Conservation (phyloP, 495 filamentous ascomycete species). For the Neurospora sp. region DNA sequence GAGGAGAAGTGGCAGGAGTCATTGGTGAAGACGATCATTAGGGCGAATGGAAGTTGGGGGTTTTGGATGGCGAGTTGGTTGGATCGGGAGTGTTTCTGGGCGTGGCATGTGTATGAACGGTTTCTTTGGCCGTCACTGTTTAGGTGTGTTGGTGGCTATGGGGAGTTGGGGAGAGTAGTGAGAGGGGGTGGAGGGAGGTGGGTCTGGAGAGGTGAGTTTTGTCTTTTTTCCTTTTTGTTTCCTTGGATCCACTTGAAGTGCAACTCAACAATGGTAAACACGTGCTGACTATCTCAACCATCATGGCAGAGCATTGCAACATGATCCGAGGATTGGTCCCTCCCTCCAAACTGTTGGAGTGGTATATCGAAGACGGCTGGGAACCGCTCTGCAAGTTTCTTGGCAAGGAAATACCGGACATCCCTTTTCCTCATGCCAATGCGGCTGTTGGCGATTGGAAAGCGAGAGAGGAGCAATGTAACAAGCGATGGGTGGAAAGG, state of each 20-base stretch:
- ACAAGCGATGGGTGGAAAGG: slow-evolving; percentile 18
- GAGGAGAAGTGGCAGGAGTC: no score
- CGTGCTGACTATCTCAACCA: background rate
- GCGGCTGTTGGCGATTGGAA: slow-evolving; percentile 16
- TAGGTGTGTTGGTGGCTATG: slow-evolving; percentile 8
- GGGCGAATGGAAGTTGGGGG: no score
- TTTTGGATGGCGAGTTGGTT: slow-evolving; percentile 12
- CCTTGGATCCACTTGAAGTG: background rate
- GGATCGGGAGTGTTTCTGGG: slow-evolving; percentile 19
- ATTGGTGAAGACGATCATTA: no score
- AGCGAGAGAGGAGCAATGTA: slow-evolving; percentile 17
- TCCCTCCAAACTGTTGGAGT: slow-evolving; percentile 34
- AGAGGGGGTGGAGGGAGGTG: slow-evolving; percentile 10
- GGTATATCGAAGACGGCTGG: slow-evolving; percentile 40
- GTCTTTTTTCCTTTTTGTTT: background rate
- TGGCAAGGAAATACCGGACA: slow-evolving; percentile 30
- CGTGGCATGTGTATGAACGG: slow-evolving; percentile 18
- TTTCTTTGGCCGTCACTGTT: slow-evolving; percentile 20
- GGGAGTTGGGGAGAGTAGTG: slow-evolving; percentile 13
- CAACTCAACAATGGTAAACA: background rate
- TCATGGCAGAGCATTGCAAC: slow-evolving; percentile 10
- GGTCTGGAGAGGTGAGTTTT: slow-evolving; percentile 11
- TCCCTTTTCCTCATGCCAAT: slow-evolving; percentile 31
- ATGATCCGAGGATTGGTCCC: slow-evolving; percentile 30
- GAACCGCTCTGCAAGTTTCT: slow-evolving; percentile 39